A percentile compares a stretch with the other conserved stretches of the same genome.
phyloP scores from a whole-genome alignment of 1,284 basidiomycete species.

The Phellopilus nigrolimitatus region DNA sequence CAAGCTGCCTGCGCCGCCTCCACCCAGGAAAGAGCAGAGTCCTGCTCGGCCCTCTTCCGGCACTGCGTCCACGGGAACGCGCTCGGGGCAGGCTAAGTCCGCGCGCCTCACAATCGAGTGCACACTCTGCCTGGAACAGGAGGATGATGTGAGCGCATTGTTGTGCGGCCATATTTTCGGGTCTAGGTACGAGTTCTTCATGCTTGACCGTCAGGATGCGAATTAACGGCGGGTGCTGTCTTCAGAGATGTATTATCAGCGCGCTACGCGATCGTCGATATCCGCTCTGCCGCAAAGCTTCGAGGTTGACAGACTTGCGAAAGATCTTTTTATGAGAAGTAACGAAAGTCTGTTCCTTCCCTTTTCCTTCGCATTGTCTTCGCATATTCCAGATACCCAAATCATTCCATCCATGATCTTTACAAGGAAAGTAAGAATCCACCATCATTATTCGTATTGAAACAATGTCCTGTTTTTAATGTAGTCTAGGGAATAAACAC shows the following conservation, averaged over 20 bases:
- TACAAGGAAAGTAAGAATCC: too few relatives aligned
- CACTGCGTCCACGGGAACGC: too few relatives aligned
- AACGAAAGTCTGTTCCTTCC: background rate
- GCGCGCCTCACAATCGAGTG: slow-evolving; percentile 2
- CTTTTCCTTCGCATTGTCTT: background rate
- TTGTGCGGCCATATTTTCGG: slow-evolving; percentile 15
- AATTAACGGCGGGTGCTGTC: background rate
- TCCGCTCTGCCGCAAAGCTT: slow-evolving; percentile 4
- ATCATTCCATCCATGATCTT: too few relatives aligned
- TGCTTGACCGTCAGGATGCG: background rate
- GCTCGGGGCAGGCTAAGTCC: background rate
- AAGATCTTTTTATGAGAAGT: slow-evolving; percentile 3
- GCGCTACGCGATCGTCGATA: background rate
- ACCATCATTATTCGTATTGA: too few relatives aligned
- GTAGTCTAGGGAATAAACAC: background rate
- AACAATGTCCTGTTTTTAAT: too few relatives aligned
- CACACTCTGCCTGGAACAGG: slow-evolving; percentile 8
- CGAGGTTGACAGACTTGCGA: background rate
- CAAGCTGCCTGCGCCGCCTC: background rate
- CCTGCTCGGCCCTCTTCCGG: too few relatives aligned
- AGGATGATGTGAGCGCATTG: slow-evolving; percentile 6
- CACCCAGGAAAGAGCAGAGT: background rate
- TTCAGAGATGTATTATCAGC: slow-evolving; percentile 1
- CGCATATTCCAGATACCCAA: too few relatives aligned
- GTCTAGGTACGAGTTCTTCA: background rate